Percentiles rank a stretch among this genome's conserved stretches.
These are phyloP conservation scores for Dioscorea alata DNA, from an alignment of 106 monocot species.

Conservation along the genomic window DNA sequence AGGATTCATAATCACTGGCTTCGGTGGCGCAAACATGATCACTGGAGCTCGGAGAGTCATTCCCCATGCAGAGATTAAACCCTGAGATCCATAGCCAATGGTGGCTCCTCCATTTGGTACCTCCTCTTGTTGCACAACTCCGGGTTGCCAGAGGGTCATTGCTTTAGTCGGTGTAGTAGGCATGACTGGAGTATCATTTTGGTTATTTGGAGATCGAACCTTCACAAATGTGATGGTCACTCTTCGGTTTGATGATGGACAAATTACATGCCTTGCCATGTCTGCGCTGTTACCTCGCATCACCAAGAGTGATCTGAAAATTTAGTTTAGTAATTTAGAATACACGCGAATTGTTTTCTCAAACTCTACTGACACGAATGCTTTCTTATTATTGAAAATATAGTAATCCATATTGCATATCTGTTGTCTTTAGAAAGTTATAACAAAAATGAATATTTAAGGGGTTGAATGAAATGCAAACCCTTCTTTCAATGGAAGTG, in stretches of 20 bases:
- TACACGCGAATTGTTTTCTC: neutral
- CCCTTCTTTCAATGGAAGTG: slow-evolving; percentile 73
- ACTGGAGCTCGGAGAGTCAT: slow-evolving; percentile 34
- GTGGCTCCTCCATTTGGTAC: neutral
- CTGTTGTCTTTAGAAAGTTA: too few relatives aligned
- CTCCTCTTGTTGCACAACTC: slow-evolving; percentile 9
- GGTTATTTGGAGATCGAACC: slow-evolving; percentile 43
- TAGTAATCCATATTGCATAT: too few relatives aligned
- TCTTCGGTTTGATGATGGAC: slow-evolving; percentile 65
- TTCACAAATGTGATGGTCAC: slow-evolving; percentile 66
- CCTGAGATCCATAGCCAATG: slow-evolving; percentile 26
- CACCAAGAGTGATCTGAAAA: slow-evolving; percentile 83
- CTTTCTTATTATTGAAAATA: too few relatives aligned
- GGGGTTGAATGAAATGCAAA: slow-evolving; percentile 10
- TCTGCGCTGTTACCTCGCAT: slow-evolving; percentile 99
- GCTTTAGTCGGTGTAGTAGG: slow-evolving; percentile 19
- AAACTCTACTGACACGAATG: too few relatives aligned
- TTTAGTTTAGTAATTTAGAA: too few relatives aligned
- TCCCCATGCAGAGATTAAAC: slow-evolving; percentile 45
- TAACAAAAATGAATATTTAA: too few relatives aligned
- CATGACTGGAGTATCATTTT: neutral
- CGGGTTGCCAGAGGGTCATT: slow-evolving; percentile 55
- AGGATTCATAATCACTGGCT: slow-evolving; percentile 30
- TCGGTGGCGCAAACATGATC: slow-evolving; percentile 32
- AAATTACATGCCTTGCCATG: slow-evolving; percentile 92